These are phyloP conservation scores for Ogataea zsoltii DNA, from an alignment of 805 yeast genomes.

Conservation along the genomic window DNA sequence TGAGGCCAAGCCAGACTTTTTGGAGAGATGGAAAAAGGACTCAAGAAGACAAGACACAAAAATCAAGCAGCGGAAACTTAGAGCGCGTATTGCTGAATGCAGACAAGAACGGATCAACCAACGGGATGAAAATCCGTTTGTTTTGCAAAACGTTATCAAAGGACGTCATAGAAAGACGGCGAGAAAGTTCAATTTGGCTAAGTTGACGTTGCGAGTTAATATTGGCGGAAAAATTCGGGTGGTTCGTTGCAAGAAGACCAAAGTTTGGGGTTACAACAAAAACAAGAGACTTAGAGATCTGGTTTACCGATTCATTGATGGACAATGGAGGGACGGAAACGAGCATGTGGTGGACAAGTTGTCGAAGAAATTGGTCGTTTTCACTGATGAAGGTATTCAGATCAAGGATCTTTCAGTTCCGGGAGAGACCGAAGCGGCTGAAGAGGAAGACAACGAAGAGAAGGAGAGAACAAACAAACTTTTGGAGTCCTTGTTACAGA, in stretches of 20 bases:
- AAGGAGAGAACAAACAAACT: constrained; percentile 46
- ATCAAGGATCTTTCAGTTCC: constrained; percentile 6
- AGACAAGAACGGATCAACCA: constrained; percentile 47
- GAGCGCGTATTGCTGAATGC: constrained; percentile 36
- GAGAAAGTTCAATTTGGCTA: constrained; percentile 49
- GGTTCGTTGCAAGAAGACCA: constrained; percentile 65
- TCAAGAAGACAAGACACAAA: constrained; percentile 40
- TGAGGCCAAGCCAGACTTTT: constrained; percentile 59
- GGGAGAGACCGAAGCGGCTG: constrained; percentile 9
- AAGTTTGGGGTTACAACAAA: constrained; percentile 90
- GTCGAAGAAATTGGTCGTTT: constrained; percentile 29
- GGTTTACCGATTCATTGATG: constrained; percentile 60
- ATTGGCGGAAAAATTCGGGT: constrained; percentile 57
- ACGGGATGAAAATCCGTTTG: constrained; percentile 40
- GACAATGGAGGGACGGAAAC: constrained; percentile 77
- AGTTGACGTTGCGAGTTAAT: constrained; percentile 64
- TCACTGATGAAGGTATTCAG: constrained; percentile 23
- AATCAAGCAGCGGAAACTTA: constrained; percentile 28
- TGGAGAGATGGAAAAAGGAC: constrained; percentile 48
- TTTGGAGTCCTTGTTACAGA: constrained; percentile 47
- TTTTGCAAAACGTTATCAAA: constrained; percentile 20
- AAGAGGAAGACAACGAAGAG: constrained; percentile 37
- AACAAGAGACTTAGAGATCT: constrained; percentile 60
- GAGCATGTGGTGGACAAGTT: constrained; percentile 73
- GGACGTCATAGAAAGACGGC: constrained; percentile 65